Evolutionary conservation across 495 filamentous ascomycete species (phyloP), one percentile per base, ranked within the genome.

Genomic region (Lasiosphaeria miniovina): DNA sequence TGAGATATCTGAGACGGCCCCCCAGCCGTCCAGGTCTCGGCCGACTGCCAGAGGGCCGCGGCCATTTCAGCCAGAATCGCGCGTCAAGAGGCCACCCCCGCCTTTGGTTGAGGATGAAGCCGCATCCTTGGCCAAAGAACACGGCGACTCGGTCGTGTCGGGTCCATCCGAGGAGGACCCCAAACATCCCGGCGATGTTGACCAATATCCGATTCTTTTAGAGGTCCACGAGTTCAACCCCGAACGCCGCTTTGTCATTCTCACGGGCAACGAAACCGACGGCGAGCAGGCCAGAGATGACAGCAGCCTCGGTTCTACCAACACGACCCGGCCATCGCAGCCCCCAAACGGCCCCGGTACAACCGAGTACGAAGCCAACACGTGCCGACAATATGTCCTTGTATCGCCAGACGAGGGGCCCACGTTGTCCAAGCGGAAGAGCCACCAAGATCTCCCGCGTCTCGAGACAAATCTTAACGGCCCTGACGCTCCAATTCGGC

Each of bases 91-190:
- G 36, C 73, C 76, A 14, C 78, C 77, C 7, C 69, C 72, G 8
- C 75, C 78, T 10, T 68, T 49, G 24, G 77, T 80, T 15, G 78
- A 81, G 62, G 78, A 81, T 52, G 78, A 81, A 53, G 61, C 59
- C 7, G 75, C 69, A 24, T 70, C 78, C 11, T 65, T 81, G 32
- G 77, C 76, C 1, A 77, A 74, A 54, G 78, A 81, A 59, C 61
- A 74, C 50, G 57, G 65, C 7, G 62, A 67, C 9, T 71, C 71
- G 2, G 61, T 63, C 17, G 63, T 64, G 9, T 59, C 70, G 12
- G 60, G 49, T 35, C 52, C 65, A 0, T 58, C 59, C 6, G 69
- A 72, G 1, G 78, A 78, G 55, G 77, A 77, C 43, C 72, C 77
- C 49, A 60, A 69, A 54, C 60, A 75, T 15, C 72, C 72, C 10